Evolutionary conservation across 345 rosid species (phyloP).

Genomic region (Sisymbrium irio): DNA sequence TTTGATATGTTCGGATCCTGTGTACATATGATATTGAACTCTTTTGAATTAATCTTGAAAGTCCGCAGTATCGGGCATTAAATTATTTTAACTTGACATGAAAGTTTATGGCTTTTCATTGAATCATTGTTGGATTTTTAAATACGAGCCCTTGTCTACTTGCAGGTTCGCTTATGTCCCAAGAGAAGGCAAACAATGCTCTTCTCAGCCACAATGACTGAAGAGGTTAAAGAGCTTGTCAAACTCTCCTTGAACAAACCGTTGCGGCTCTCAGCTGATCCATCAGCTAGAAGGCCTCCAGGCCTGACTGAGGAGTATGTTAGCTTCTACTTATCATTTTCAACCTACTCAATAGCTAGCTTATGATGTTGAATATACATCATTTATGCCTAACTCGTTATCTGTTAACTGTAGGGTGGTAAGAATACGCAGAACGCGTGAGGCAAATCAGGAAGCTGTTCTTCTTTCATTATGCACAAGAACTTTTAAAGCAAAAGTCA

Average conservation of each 20-base stretch:
- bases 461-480: conserved; percentile 90
- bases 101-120: neutral
- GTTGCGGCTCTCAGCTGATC: conserved; percentile 97
- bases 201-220: conserved; percentile 98
- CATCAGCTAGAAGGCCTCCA: conserved; percentile 84
- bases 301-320: conserved; percentile 86
- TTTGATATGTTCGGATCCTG: neutral
- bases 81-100: neutral
- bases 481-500: conserved; percentile 79
- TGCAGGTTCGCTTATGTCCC: conserved; percentile 85
- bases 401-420: conserved; percentile 61
- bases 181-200: conserved; percentile 95
- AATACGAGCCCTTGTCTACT: conserved; percentile 14
- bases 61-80: neutral
- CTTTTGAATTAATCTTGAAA: neutral
- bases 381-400: neutral
- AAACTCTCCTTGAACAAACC: conserved; percentile 88
- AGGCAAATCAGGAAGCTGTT: conserved; percentile 88
- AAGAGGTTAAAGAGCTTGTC: conserved; percentile 87
- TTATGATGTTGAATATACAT: neutral
- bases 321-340: neutral
- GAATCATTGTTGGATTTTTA: neutral
- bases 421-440: conserved; percentile 87
- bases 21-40: neutral
- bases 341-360: neutral